Conservation (phyloP, 768 basidiomycete genomes). For the Boletus subparvulus region DNA sequence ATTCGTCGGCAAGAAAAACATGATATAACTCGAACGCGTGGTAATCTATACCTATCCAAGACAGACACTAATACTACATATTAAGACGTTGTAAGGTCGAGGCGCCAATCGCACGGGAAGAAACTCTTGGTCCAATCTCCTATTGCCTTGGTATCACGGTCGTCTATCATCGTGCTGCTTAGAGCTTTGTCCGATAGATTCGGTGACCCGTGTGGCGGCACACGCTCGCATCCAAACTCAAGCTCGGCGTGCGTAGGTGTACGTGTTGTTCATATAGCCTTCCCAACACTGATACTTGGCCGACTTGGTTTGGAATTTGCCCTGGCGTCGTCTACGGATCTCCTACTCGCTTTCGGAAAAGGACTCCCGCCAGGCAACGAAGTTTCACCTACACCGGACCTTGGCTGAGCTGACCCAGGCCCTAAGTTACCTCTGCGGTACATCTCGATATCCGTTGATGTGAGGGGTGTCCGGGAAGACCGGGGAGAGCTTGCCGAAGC, state of each 20-base stretch:
- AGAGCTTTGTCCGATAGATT: conserved; percentile 26
- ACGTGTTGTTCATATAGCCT: conserved; percentile 37
- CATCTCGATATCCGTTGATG: conserved; percentile 23
- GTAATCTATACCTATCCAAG: conserved; percentile 2
- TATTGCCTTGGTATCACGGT: conserved; percentile 20
- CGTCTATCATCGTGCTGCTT: background rate
- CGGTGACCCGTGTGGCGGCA: conserved; percentile 29
- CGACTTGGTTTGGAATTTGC: background rate
- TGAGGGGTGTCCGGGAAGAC: conserved; percentile 13
- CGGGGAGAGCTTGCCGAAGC: conserved; percentile 21
- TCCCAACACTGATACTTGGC: conserved; percentile 33
- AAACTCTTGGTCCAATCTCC: background rate
- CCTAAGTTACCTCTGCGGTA: conserved; percentile 22
- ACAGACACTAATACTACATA: conserved; percentile 15
- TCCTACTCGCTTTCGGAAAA: background rate
- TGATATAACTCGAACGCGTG: background rate
- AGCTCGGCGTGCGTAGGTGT: conserved; percentile 25
- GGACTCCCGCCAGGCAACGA: background rate
- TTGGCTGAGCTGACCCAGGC: conserved; percentile 1
- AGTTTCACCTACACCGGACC: background rate
- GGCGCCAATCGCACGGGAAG: background rate
- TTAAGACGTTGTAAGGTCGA: background rate
- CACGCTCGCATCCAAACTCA: conserved; percentile 29
- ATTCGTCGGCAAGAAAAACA: background rate
- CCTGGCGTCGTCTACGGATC: conserved; percentile 7